Evolutionary conservation across 1,284 basidiomycete species (phyloP).

Genomic region (Pseudozyma thailandica): DNA sequence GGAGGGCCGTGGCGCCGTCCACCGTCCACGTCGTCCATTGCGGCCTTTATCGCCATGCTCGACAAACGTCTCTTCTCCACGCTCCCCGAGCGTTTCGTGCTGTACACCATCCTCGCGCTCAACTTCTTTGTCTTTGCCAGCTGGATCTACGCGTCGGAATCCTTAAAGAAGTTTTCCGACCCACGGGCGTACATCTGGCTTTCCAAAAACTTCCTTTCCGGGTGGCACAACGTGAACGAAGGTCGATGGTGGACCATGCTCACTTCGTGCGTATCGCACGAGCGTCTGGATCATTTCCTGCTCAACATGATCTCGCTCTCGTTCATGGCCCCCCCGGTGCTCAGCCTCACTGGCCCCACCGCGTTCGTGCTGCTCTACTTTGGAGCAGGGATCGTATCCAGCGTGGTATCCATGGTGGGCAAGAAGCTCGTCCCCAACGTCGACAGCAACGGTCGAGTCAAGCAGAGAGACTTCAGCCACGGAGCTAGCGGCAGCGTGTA

Average conservation of each 20-base stretch:
- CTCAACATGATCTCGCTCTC: constrained; percentile 83
- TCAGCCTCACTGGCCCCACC: constrained; percentile 77
- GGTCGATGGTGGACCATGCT: constrained; percentile 86
- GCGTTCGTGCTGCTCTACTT: constrained; percentile 82
- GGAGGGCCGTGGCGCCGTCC: not conserved
- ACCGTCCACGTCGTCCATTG: not conserved
- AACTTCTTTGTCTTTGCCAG: constrained; percentile 47
- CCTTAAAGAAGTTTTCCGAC: constrained; percentile 71
- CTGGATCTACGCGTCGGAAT: constrained; percentile 49
- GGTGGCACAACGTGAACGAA: constrained; percentile 74
- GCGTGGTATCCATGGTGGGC: constrained; percentile 74
- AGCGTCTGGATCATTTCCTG: constrained; percentile 73
- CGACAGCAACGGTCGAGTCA: not conserved
- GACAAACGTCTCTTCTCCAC: constrained; percentile 14
- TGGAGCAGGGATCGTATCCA: constrained; percentile 69
- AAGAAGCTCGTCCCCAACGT: constrained; percentile 65
- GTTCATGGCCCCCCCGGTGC: constrained; percentile 79
- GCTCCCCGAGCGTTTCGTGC: constrained; percentile 14
- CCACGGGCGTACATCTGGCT: constrained; percentile 73
- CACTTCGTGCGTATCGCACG: constrained; percentile 71
- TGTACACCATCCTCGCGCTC: constrained; percentile 42
- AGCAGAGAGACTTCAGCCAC: constrained; percentile 7
- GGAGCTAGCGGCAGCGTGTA: constrained; percentile 72
- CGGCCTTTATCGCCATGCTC: constrained; percentile 1
- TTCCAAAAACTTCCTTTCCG: constrained; percentile 76